A percentile compares a stretch with the other conserved stretches of the same genome.
These are phyloP conservation scores for Aureobasidium mangrovei DNA, from an alignment of 2,329 filamentous ascomycete genomes.

Conservation along the genomic window DNA sequence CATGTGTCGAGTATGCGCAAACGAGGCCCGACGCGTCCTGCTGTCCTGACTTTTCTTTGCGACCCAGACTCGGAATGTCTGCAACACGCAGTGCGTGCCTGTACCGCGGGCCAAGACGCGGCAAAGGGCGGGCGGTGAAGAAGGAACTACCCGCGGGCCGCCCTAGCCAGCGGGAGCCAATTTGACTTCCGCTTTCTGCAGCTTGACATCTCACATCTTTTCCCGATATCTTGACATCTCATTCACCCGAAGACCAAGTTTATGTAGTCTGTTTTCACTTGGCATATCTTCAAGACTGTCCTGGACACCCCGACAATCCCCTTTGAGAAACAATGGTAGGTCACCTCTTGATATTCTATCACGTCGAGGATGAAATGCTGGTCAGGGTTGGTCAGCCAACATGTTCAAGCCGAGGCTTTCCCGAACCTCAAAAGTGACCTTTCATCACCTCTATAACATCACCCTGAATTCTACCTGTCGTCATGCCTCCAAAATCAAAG, in stretches of 20 bases:
- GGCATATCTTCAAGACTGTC: too few relatives aligned
- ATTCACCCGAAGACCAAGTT: neutral
- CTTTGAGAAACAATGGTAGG: too few relatives aligned
- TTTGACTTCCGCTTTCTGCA: conserved; percentile 1
- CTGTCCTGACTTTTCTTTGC: conserved; percentile 4
- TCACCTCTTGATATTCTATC: neutral
- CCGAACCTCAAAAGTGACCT: neutral
- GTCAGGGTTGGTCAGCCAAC: neutral
- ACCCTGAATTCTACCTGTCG: too few relatives aligned
- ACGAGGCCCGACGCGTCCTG: neutral
- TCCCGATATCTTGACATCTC: neutral
- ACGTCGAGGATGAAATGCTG: neutral
- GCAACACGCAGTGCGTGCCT: conserved; percentile 1
- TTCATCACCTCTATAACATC: neutral
- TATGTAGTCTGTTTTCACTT: neutral
- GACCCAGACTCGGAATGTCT: conserved; percentile 9
- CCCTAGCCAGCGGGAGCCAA: neutral
- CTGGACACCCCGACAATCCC: too few relatives aligned
- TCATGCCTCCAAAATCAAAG: conserved; percentile 20
- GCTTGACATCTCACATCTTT: neutral
- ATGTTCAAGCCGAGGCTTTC: neutral
- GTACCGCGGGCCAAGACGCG: conserved; percentile 4
- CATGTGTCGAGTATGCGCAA: conserved; percentile 8
- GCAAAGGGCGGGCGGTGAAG: conserved; percentile 3
- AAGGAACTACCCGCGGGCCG: neutral